phyloP scores from a whole-genome alignment of 2,329 filamentous ascomycete genomes.

The Thielaviopsis punctulata region DNA sequence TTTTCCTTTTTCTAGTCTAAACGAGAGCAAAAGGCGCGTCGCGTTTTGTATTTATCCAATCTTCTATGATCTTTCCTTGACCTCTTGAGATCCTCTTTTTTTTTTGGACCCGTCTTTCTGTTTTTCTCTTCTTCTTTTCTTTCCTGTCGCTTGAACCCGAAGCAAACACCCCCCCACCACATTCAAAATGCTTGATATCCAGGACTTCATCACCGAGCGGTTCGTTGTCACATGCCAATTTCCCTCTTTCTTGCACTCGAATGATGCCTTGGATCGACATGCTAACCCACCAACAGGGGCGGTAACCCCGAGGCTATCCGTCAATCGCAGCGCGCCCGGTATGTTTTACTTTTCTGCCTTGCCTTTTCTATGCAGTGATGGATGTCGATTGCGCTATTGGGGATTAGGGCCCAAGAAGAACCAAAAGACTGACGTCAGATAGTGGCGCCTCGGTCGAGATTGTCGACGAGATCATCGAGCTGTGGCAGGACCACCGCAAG shows the following conservation, averaged over 20 bases:
- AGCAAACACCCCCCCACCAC: slow-evolving; percentile 4
- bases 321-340: slow-evolving; percentile 72
- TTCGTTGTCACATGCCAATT: slow-evolving; percentile 4
- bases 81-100: neutral
- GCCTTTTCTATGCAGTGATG: neutral
- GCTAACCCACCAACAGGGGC: slow-evolving; percentile 31
- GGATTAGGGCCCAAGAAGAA: neutral
- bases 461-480: slow-evolving; percentile 76
- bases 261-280: neutral
- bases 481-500: slow-evolving; percentile 73
- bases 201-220: slow-evolving; percentile 62
- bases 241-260: neutral
- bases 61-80: neutral
- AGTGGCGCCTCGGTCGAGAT: slow-evolving; percentile 50
- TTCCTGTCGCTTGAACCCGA: neutral
- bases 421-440: neutral
- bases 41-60: neutral
- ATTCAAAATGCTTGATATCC: slow-evolving; percentile 51
- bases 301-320: slow-evolving; percentile 83
- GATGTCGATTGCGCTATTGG: neutral
- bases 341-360: slow-evolving; percentile 19
- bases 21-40: neutral
- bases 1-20: neutral
- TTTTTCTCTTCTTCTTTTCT: neutral
- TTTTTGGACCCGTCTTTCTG: neutral